Base-by-base conservation (phyloP, 108 stramenopile species). In the Mayamaea pseudoterrestris region DNA sequence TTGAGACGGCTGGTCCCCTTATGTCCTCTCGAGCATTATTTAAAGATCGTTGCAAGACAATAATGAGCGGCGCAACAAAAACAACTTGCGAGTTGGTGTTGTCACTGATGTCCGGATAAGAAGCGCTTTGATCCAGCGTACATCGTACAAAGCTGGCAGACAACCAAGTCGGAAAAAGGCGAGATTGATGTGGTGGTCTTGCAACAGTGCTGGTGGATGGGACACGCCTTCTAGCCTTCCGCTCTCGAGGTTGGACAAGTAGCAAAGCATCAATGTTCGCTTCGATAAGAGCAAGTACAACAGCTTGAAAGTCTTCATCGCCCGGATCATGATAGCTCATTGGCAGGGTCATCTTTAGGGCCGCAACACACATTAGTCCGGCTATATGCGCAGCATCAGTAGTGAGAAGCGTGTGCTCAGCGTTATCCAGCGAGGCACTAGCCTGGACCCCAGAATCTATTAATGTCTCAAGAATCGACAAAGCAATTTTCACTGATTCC, bases 301-400 rank as follows among this genome's bases (percentile, higher is more conserved):
- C 66, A 4, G 58, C 55, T 53, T 83, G 72, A 41, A 89, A 60
- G 35, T 80, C 76, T 28, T 61, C 55, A 48, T 85, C 83, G 17
- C 78, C 78, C 8, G 27, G 35, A 48, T 83, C 86, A 6, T 63
- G 71, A 14, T 44, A 40, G 36, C 69, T 58, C 40, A 58, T 39
- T 34, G 80, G 76, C n/a, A 73, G 66, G 44, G 80, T 82, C 16
- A 77, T 57, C 37, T 61, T 57, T 5, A 90, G 46, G 12, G 75
- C 76, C 28, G 60, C 63, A 8, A 82, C 43, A 44, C 77, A 81
- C 23, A 73, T 74, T 13, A 83, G 48, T 7, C 79, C 56, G 26
- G 82, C 77, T 14, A 83, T 69, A 42, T 89, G 87, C 0, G 87
- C 82, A 14, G 78, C 66, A 56, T 84, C 82, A 8, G 65, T 61